Percentiles rank a stretch among this genome's conserved stretches.
These are phyloP conservation scores for Daphne laureola DNA, from an alignment of 441 rosid genomes.

Conservation along the genomic window DNA sequence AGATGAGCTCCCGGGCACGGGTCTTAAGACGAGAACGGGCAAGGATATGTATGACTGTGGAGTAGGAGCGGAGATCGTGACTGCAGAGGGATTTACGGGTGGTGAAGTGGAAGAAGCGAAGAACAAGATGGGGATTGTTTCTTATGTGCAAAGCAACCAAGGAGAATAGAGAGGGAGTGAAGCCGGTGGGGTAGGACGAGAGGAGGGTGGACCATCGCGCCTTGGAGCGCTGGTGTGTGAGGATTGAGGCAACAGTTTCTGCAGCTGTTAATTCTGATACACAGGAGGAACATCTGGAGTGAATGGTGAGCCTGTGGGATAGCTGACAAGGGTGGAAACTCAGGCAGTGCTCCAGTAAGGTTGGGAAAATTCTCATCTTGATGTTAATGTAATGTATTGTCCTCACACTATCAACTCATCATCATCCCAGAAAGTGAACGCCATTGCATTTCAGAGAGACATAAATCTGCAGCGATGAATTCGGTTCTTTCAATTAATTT, in stretches of 20 bases:
- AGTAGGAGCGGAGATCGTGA: slow-evolving; percentile 43
- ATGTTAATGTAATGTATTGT: too few species aligned
- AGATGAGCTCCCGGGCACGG: slow-evolving; percentile 37
- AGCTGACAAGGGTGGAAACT: too few species aligned
- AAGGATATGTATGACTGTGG: slow-evolving; percentile 58
- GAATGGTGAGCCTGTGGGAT: too few species aligned
- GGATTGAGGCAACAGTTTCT: slow-evolving; percentile 37
- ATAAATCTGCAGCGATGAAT: too few species aligned
- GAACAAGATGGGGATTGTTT: slow-evolving; percentile 56
- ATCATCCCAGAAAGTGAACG: too few species aligned
- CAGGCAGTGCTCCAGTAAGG: too few species aligned
- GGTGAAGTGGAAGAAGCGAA: slow-evolving; percentile 65
- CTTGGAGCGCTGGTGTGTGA: slow-evolving; percentile 70
- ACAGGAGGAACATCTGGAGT: too few species aligned
- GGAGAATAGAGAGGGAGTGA: slow-evolving; percentile 53
- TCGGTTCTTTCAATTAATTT: too few species aligned
- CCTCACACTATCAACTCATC: too few species aligned
- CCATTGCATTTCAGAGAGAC: too few species aligned
- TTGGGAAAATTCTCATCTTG: too few species aligned
- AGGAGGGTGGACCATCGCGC: slow-evolving; percentile 68
- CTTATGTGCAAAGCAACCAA: slow-evolving; percentile 41
- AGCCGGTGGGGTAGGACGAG: slow-evolving; percentile 38
- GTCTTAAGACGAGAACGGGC: slow-evolving; percentile 54
- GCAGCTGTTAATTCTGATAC: slow-evolving; percentile 16
- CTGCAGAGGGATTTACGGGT: slow-evolving; percentile 40